These are phyloP conservation scores for Linnemannia hyalina DNA, from an alignment of 192 early-diverging fungal species.

Conservation along the genomic window DNA sequence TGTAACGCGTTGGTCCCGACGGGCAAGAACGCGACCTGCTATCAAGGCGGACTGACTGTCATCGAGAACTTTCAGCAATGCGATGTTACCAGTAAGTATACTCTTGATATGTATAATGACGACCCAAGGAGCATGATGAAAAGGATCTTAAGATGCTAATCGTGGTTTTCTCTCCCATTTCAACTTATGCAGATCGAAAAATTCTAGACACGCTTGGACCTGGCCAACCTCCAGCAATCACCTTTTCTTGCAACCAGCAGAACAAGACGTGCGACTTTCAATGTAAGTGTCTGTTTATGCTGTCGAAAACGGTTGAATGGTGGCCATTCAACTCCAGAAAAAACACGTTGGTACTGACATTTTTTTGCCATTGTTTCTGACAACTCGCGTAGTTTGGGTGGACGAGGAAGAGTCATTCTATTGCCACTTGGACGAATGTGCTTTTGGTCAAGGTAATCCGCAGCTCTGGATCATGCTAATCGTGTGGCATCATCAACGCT, in stretches of 20 bases:
- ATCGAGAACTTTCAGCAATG: conserved; percentile 79
- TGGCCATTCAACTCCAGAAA: not conserved
- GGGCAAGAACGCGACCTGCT: conserved; percentile 80
- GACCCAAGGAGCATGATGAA: not conserved
- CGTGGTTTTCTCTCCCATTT: not conserved
- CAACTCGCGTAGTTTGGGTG: conserved; percentile 74
- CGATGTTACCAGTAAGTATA: conserved; percentile 76
- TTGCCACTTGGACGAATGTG: conserved; percentile 81
- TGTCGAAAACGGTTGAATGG: not conserved
- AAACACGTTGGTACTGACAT: not conserved
- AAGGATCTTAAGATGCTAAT: not conserved
- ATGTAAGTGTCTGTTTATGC: conserved; percentile 58
- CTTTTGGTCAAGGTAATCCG: conserved; percentile 65
- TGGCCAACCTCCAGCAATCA: conserved; percentile 76
- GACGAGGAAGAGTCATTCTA: conserved; percentile 88
- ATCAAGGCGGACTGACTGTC: conserved; percentile 79
- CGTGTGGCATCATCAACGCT: not conserved
- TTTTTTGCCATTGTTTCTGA: not conserved
- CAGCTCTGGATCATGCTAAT: not conserved
- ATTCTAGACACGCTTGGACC: conserved; percentile 67
- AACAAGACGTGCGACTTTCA: conserved; percentile 75
- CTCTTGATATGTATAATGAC: not conserved
- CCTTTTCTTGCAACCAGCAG: conserved; percentile 74
- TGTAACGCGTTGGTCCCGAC: conserved; percentile 72
- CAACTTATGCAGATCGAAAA: conserved; percentile 56